Conservation (phyloP, 148 eudicot genomes). For the Silene latifolia region DNA sequence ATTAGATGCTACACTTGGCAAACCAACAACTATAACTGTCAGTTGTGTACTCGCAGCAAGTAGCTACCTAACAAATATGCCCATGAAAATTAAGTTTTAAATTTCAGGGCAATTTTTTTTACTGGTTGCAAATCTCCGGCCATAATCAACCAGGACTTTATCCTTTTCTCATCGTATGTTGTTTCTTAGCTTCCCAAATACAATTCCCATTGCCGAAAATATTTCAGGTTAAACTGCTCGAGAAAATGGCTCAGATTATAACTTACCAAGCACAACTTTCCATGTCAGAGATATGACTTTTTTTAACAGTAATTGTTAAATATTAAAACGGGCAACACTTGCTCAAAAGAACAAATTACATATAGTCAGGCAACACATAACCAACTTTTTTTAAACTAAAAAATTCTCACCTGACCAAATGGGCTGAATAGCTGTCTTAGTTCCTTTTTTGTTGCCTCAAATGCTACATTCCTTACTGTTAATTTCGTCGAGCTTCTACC, state of each 20-base stretch:
- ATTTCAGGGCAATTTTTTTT: not conserved
- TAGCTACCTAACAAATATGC: not conserved
- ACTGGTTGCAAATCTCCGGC: too few relatives aligned
- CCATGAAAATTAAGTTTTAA: not conserved
- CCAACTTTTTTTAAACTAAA: not conserved
- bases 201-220: not conserved
- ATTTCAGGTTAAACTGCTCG: not conserved
- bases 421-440: conserved; percentile 80
- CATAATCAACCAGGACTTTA: too few relatives aligned
- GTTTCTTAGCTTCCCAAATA: not conserved
- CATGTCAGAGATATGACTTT: not conserved
- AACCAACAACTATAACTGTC: not conserved
- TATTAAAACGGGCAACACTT: not conserved
- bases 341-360: not conserved
- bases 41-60: not conserved
- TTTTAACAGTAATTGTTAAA: not conserved
- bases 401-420: conserved; percentile 73
- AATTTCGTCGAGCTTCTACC: conserved; percentile 85
- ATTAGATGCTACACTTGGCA: not conserved
- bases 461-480: conserved; percentile 90
- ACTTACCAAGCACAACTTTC: not conserved
- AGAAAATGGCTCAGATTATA: not conserved
- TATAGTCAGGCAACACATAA: not conserved
- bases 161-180: not conserved
- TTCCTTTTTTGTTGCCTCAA: conserved; percentile 95